Evolutionary conservation across 169 alveolate species (phyloP), one percentile per base, ranked within the genome.

Genomic region (Sarcocystis neurona): DNA sequence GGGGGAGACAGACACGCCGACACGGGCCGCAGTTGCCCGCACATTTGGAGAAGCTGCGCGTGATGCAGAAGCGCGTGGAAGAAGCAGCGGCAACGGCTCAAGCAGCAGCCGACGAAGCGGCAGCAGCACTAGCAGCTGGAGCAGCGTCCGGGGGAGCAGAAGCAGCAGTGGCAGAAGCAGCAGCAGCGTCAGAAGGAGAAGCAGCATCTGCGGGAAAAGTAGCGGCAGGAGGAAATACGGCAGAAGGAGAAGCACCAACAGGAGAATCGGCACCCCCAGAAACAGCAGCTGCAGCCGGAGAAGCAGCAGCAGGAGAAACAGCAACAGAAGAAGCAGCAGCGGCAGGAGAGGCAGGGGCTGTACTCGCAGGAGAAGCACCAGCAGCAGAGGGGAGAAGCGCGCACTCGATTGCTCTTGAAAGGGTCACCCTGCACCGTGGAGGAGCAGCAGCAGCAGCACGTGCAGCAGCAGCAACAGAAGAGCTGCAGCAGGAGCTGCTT

Each of bases 21-120:
- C n/a, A n/a, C n/a, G n/a, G n/a, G 30, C 82, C 82, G 0, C 82
- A 43, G n/a, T 39, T 72, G 82, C 82, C 82, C 58, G 43, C 53
- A 30, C 82, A 72, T 18, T 27, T 72, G 2, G 82, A 72, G 82
- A 15, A 39, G 41, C 82, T 72, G 15, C 82, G 82, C 5, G 56
- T 30, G 4, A 47, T 72, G 30, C 47, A 72, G 18, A 72, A 72
- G 56, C 2, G 27, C 30, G 53, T 72, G 41, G 82, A 72, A 27
- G 1, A 32, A 30, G 66, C 66, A 53, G 10, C 41, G 53, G 39
- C 43, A 34, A n/a, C n/a, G n/a, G n/a, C n/a, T n/a, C n/a, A n/a
- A n/a, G n/a, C n/a, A n/a, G n/a, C n/a, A n/a, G n/a, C n/a, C n/a
- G n/a, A 56, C 34, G 34, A 34, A 32, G 82, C 82, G 53, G 56